Conservation (phyloP, 2,329 filamentous ascomycete species). For the Botrytis porri region DNA sequence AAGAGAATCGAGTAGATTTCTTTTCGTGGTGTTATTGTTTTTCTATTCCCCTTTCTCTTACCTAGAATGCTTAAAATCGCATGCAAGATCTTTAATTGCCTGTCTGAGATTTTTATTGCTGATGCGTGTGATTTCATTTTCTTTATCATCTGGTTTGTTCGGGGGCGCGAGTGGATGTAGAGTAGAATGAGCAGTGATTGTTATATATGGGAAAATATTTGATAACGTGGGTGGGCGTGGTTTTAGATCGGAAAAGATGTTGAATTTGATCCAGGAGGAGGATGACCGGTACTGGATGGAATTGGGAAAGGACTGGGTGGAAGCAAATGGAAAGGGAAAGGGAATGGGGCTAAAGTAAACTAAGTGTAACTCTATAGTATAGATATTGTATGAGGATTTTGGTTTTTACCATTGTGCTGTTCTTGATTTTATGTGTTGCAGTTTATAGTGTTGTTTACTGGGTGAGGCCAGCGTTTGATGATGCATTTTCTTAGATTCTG, state of each 20-base stretch:
- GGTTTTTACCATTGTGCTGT: neutral
- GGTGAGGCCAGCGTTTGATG: too few species aligned
- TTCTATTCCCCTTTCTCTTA: neutral
- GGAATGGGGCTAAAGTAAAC: neutral
- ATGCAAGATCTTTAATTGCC: neutral
- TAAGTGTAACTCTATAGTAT: neutral
- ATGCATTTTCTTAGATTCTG: neutral
- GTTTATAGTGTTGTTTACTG: neutral
- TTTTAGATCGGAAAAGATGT: neutral
- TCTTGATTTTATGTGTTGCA: neutral
- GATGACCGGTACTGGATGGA: neutral
- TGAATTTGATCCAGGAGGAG: neutral
- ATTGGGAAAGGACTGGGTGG: neutral
- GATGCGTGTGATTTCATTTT: neutral
- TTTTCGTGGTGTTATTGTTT: neutral
- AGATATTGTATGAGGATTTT: neutral
- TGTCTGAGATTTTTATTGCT: neutral
- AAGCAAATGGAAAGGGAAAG: neutral
- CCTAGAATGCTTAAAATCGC: slow-evolving; percentile 1
- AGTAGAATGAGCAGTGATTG: neutral
- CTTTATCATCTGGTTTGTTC: neutral
- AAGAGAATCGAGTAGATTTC: slow-evolving; percentile 75
- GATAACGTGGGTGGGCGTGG: neutral
- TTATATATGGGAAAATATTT: neutral
- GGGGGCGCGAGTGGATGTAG: neutral